Evolutionary conservation across 345 rosid species (phyloP).

Genomic region (Eucalyptus shirleyi): DNA sequence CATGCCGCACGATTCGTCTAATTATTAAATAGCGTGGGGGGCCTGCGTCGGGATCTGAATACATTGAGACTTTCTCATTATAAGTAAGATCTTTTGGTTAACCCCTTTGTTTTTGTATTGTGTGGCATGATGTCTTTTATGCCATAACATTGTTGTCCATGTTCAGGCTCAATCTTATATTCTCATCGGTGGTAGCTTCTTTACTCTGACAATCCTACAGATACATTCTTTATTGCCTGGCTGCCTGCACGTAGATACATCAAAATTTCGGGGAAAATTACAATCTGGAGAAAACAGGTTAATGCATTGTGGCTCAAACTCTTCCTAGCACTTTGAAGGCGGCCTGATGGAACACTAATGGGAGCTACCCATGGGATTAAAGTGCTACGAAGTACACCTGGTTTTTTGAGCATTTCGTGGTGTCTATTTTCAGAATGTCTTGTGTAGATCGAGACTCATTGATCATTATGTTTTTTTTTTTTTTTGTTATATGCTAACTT

Average conservation of each 20-base stretch:
- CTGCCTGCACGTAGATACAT: background rate
- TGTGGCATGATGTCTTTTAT: background rate
- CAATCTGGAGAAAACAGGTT: background rate
- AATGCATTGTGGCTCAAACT: background rate
- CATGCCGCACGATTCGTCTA: background rate
- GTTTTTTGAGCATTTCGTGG: background rate
- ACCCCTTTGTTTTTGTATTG: background rate
- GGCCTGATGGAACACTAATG: background rate
- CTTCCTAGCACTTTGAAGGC: background rate
- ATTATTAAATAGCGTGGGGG: background rate
- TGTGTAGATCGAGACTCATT: background rate
- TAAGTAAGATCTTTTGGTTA: background rate
- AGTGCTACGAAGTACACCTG: background rate
- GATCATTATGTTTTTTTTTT: background rate
- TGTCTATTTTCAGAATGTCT: background rate
- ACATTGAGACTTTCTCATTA: background rate
- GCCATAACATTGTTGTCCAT: background rate
- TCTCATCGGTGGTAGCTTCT: background rate
- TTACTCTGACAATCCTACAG: background rate
- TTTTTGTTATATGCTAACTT: background rate
- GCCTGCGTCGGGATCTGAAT: background rate
- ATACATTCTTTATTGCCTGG: background rate
- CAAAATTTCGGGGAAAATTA: background rate
- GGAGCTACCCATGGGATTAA: background rate
- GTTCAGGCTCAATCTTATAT: background rate